Evolutionary conservation across 2,329 filamentous ascomycete species (phyloP), one percentile per base, ranked within the genome.

Genomic region (Aspergillus candidus): DNA sequence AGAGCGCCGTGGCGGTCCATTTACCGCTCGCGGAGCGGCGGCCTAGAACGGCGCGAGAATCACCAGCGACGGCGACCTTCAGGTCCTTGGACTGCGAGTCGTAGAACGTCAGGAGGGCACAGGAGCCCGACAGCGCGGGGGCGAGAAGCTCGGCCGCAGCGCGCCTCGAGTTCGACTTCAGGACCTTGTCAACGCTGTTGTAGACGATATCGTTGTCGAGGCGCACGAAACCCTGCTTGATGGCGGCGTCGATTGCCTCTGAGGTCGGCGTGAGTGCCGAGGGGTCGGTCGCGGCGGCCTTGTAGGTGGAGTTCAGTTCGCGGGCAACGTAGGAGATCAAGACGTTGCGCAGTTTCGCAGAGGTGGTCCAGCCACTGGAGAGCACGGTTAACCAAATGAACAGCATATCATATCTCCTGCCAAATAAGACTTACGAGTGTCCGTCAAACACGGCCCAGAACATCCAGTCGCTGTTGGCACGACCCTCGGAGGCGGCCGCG

Each of bases 371-470:
- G 55, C 93, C 93, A 36, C 88, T 94, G 15, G 17, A 6, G 58
- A 8, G 37, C 4, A 27, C 32, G 42, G 22, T 37, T 12, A 35
- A 35, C 17, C 15, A 44, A 40, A 43, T 18, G 15, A 15, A n/a
- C 2, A 11, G 14, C 18, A 6, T 6, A 4, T 12, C 17, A 37
- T 47, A 10, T 12, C 32, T 32, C 2, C 4, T 11, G 32, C 13
- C 15, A 2, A 17, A 5, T 5, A 10, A 27, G 35, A 77, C 79
- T 68, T 72, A 91, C 88, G 87, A 88, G 68, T 98, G 93, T 0
- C 93, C 93, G 62, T 98, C 93, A 67, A 97, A 98, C 13, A 98
- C 90, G 46, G 90, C 93, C 93, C 94, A 98, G 67, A 98, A 98
- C 89, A 97, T 97, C 93, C 93, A 98, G 68, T 98, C 94, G 49